Evolutionary conservation across 441 rosid species (phyloP), one percentile per base, ranked within the genome.

Genomic region (Gossypium aridum): DNA sequence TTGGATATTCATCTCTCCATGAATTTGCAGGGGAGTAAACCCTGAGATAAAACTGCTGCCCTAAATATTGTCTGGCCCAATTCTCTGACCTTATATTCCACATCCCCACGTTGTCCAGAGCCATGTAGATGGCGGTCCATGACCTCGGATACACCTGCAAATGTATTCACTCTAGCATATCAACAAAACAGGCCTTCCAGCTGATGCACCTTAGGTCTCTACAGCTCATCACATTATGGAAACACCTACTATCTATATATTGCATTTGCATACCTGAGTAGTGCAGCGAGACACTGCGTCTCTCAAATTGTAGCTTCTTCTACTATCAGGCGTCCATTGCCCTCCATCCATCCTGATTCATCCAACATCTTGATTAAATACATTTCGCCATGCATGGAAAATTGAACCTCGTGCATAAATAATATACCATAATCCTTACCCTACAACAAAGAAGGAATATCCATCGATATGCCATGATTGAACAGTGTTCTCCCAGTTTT

Each of bases 101-200:
- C 94, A 90, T 90, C 7, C 94, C 92, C 31, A 88, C 94, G 67
- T 88, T 90, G 79, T 90, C 92, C 70, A 90, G 76, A 2, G 94
- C 88, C 70, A 90, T 73, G 77, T 83, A 88, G 69, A 90, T 77
- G 0, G 89, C 94, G 0, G 92, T 86, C 94, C 94, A 88, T 26
- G 94, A 76, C 78, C 71, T 88, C 0, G 92, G 94, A 69, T 80
- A 89, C 17, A 89, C 89, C 87, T 85, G 62, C 62, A 51, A 51
- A 49, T n/a, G 78, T 72, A 71, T 43, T 22, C 75, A 67, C 22
- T 23, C 59, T 14, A n/a, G 51, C 16, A 3, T 7, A 47, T 67
- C 64, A 71, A 71, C 25, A 17, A 37, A 34, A 34, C 69, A 3
- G 43, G 43, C 43, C 43, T 34, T 26, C 34, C 9, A n/a, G 43